Conservation (phyloP, 371 early-diverging fungal genomes). For the Batkoa obscura region DNA sequence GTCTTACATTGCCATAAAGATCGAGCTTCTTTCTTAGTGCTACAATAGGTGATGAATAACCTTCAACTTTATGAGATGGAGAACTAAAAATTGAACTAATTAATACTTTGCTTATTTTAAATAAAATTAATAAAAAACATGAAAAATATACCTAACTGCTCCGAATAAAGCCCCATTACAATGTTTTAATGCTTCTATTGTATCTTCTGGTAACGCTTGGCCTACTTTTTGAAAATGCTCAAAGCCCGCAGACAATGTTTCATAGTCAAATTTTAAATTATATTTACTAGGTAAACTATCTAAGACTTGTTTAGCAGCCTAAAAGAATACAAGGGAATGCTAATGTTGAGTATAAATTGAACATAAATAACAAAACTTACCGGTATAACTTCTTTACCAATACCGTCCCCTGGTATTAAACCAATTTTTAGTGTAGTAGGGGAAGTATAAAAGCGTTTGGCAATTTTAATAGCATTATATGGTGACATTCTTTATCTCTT, state of each 20-base stretch:
- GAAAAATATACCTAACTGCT: conserved; percentile 55
- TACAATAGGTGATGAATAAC: conserved; percentile 91
- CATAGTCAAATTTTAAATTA: conserved; percentile 43
- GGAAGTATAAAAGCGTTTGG: no score
- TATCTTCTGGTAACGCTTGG: conserved; percentile 68
- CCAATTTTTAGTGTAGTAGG: no score
- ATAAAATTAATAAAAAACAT: background rate
- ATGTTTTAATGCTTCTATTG: conserved; percentile 53
- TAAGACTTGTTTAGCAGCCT: conserved; percentile 78
- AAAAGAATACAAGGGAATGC: no score
- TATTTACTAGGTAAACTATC: conserved; percentile 33
- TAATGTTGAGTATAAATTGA: no score
- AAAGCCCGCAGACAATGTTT: conserved; percentile 79
- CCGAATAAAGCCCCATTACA: conserved; percentile 93
- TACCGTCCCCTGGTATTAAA: conserved; percentile 90
- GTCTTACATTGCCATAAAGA: conserved; percentile 86
- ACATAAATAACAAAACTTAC: no score
- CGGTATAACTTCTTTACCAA: conserved; percentile 80
- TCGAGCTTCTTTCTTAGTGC: conserved; percentile 80
- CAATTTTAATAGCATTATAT: no score
- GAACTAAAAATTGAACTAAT: no score
- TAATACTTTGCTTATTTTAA: no score
- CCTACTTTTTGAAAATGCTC: conserved; percentile 85
- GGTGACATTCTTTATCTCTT: no score
- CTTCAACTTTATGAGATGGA: conserved; percentile 88